Percentiles rank a stretch among this genome's conserved stretches.
Evolutionary conservation across 305 asterid genomes (phyloP).

Genomic region (Lippia alba): DNA sequence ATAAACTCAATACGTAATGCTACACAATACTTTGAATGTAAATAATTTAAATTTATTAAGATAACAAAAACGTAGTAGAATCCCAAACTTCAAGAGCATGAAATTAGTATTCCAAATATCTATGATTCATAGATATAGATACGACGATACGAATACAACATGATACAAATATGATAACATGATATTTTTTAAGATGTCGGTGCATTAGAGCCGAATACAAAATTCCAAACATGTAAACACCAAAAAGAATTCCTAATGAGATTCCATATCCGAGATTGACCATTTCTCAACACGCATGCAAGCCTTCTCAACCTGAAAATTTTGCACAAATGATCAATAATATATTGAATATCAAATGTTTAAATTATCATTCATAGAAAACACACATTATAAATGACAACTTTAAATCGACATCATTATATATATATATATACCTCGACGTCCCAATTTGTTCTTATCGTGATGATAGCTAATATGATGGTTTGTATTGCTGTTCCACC

Average conservation of each 20-base stretch:
- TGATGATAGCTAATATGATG: constrained; percentile 21
- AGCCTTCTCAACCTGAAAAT: constrained; percentile 24
- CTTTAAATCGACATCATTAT: neutral
- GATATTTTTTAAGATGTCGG: too few relatives aligned
- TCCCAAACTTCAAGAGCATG: too few relatives aligned
- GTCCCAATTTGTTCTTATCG: constrained; percentile 36
- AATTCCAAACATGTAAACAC: too few relatives aligned
- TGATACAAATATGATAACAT: too few relatives aligned
- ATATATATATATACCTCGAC: constrained; percentile 27
- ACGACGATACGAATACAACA: too few relatives aligned
- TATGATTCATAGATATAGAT: too few relatives aligned
- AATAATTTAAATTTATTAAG: too few relatives aligned
- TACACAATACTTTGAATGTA: too few relatives aligned
- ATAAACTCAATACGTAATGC: too few relatives aligned
- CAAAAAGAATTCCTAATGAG: neutral
- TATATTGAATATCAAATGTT: neutral
- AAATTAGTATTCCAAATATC: too few relatives aligned
- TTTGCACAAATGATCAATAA: neutral
- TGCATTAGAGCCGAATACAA: too few relatives aligned
- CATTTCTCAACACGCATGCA: constrained; percentile 14
- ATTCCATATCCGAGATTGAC: constrained; percentile 6
- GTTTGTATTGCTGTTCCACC: constrained; percentile 42
- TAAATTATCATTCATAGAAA: neutral
- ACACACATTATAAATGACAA: neutral
- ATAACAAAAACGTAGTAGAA: too few relatives aligned